Evolutionary conservation across 2,329 filamentous ascomycete genomes (phyloP), one percentile per base, ranked within the genome.

Genomic region (Sarocladium kiliense): DNA sequence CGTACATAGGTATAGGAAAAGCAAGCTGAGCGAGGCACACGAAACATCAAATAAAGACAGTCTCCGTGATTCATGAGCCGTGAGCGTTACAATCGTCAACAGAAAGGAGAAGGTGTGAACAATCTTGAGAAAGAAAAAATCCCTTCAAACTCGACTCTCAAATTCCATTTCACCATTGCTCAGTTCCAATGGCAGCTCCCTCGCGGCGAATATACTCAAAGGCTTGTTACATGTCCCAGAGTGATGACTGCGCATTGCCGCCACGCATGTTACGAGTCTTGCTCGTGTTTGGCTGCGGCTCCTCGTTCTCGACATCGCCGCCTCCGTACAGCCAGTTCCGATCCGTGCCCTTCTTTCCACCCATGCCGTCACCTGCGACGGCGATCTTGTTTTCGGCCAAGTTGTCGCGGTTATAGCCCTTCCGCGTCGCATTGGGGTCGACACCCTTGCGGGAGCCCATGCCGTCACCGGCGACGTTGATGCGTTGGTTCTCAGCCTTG

Each of bases 341-440:
- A 51, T 77, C 72, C 39, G 76, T 74, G 44, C 77, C 80, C 66
- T 77, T 81, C 58, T 74, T 74, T 39, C 81, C 80, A 44, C 85
- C 85, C 85, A 88, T 88, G 54, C 86, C 86, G 62, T 87, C 81
- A 36, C 84, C 84, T 2, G 73, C 78, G 57, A 81, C 81, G 53
- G 71, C 73, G 45, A 71, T 70, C 45, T 65, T 60, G 14, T 61
- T 61, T 55, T 70, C 65, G 37, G 72, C 68, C 58, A 76, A 70
- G n/a, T 75, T 74, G 25, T 78, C 76, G 50, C 77, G 77, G 21
- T 78, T 41, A n/a, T 53, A 53, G 19, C 50, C 50, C 50, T 39
- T 53, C 11, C 77, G 71, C 68, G 54, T 67, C 68, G 55, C 70
- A 12, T n/a, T 39, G 4, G 50, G 7, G 53, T 77, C 72, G 37